Evolutionary conservation across 192 early-diverging fungal genomes (phyloP).

Genomic region (Linnemannia exigua): DNA sequence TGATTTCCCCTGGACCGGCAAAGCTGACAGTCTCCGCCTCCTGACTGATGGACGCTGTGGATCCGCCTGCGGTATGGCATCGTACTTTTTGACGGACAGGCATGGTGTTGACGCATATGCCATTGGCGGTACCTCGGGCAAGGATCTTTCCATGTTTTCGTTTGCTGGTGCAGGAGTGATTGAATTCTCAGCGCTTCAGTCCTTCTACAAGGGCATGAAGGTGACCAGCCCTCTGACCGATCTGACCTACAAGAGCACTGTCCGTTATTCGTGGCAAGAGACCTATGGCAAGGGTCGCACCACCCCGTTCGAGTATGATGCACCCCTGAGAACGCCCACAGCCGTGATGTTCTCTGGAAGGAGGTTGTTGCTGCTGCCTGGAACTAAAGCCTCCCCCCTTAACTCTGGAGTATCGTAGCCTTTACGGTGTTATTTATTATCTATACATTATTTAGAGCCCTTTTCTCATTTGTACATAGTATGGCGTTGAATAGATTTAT

Average conservation of each 20-base stretch:
- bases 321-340: conserved; percentile 2
- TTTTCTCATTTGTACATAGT: no score
- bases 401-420: no score
- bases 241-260: conserved; percentile 1
- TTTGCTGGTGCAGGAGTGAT: conserved; percentile 6
- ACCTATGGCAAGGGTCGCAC: neutral
- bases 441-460: no score
- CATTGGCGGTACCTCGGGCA: neutral
- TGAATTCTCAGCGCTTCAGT: neutral
- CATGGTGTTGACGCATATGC: conserved; percentile 6
- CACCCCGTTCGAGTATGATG: conserved; percentile 17
- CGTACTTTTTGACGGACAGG: neutral
- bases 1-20: conserved; percentile 12
- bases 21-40: conserved; percentile 12
- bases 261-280: neutral
- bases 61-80: conserved; percentile 16
- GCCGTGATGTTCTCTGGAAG: conserved; percentile 9
- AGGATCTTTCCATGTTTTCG: conserved; percentile 24
- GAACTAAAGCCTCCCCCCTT: no score
- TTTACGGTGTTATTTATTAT: no score
- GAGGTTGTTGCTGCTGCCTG: conserved; percentile 19
- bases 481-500: no score
- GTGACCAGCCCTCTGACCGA: neutral
- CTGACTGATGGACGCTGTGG: conserved; percentile 27
- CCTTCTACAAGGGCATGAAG: neutral